A percentile compares a stretch with the other conserved stretches of the same genome.
These are phyloP conservation scores for Aspergillus pseudoterreus DNA, from an alignment of 2,329 filamentous ascomycete genomes.

Conservation along the genomic window DNA sequence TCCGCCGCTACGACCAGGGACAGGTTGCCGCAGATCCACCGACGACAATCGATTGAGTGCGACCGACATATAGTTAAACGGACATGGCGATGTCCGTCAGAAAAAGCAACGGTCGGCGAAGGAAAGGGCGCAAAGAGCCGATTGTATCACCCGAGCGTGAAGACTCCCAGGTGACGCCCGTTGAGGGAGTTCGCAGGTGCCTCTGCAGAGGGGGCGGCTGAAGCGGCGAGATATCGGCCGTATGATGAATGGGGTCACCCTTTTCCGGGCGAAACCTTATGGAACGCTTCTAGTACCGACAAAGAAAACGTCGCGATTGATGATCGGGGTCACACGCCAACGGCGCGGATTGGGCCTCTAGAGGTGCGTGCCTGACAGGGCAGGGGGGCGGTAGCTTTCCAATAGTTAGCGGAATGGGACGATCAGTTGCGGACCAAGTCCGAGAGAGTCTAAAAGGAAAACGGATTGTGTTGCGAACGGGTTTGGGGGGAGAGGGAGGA, in stretches of 20 bases:
- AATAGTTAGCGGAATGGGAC: conserved; percentile 8
- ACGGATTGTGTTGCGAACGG: too few relatives aligned
- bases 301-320: neutral
- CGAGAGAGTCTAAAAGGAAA: too few relatives aligned
- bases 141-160: conserved; percentile 2
- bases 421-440: neutral
- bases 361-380: neutral
- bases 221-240: neutral
- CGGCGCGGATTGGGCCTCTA: conserved; percentile 1
- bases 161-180: neutral
- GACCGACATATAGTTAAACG: conserved; percentile 21
- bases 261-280: too few relatives aligned
- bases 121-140: neutral
- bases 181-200: neutral
- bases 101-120: neutral
- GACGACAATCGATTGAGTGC: conserved; percentile 13
- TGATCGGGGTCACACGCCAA: neutral
- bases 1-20: conserved; percentile 12
- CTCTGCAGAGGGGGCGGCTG: too few relatives aligned
- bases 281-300: neutral
- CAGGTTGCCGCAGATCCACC: conserved; percentile 19
- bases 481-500: too few relatives aligned
- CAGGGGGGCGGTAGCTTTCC: conserved; percentile 5
- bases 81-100: conserved; percentile 17
- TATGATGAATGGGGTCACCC: neutral